phyloP scores from a whole-genome alignment of 2,329 filamentous ascomycete genomes.

The Torrubiellomyces zombiae region DNA sequence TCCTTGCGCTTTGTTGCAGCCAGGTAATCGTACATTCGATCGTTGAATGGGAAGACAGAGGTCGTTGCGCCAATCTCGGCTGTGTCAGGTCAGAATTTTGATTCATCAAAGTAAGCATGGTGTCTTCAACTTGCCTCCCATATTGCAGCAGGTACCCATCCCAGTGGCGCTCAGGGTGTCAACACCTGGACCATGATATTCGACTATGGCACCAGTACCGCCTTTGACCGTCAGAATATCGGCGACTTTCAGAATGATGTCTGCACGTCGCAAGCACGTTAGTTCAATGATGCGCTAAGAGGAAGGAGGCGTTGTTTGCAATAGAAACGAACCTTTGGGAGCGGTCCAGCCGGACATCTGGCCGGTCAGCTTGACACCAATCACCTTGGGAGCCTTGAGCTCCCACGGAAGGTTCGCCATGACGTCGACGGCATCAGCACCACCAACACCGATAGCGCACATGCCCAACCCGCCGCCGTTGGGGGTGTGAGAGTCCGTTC shows the following conservation, averaged over 20 bases:
- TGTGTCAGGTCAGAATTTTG: constrained; percentile 8
- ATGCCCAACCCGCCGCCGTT: constrained; percentile 95
- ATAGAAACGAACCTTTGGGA: constrained; percentile 56
- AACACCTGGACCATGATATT: constrained; percentile 51
- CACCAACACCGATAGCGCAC: constrained; percentile 89
- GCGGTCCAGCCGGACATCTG: constrained; percentile 78
- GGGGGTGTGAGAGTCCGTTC: constrained; percentile 94
- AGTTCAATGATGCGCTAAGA: constrained; percentile 3
- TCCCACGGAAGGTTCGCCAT: constrained; percentile 98
- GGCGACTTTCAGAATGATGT: constrained; percentile 94
- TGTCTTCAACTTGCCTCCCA: constrained; percentile 27
- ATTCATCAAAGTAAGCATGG: background rate
- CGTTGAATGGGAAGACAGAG: constrained; percentile 93
- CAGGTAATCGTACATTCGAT: constrained; percentile 95
- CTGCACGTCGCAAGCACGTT: constrained; percentile 32
- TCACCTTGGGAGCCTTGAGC: constrained; percentile 91
- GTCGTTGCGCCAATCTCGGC: constrained; percentile 75
- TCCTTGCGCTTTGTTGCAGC: constrained; percentile 74
- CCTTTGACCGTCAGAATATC: constrained; percentile 96
- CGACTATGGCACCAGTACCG: constrained; percentile 80
- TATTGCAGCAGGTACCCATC: constrained; percentile 67
- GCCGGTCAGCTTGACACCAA: constrained; percentile 91
- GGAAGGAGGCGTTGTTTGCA: background rate
- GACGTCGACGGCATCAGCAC: constrained; percentile 95
- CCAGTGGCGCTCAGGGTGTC: constrained; percentile 32